phyloP scores from a whole-genome alignment of 768 basidiomycete species.

The Cystoderma amianthinum region DNA sequence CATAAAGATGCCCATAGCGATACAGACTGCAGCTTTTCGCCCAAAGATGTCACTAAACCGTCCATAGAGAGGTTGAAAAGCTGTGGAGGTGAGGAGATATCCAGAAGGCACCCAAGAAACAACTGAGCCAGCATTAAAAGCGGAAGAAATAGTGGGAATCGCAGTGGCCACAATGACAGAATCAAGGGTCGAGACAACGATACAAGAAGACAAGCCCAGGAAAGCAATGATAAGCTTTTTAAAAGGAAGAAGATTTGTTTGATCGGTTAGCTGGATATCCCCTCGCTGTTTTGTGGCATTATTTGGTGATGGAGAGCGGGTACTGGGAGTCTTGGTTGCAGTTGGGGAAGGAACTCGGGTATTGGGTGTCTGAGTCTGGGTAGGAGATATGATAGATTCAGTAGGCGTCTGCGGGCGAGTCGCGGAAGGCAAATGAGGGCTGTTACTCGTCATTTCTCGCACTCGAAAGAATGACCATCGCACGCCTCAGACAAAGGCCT shows the following conservation, averaged over 20 bases:
- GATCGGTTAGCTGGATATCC: conserved; percentile 46
- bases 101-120: conserved; percentile 69
- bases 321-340: not conserved
- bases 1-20: conserved; percentile 58
- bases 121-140: conserved; percentile 58
- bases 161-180: conserved; percentile 72
- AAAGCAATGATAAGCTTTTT: conserved; percentile 59
- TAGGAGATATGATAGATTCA: not conserved
- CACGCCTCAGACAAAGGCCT: too few relatives aligned
- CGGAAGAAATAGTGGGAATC: conserved; percentile 60
- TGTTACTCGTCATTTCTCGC: too few relatives aligned
- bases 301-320: not conserved
- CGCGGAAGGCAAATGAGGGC: too few relatives aligned
- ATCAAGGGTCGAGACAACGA: conserved; percentile 57
- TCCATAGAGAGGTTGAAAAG: conserved; percentile 56
- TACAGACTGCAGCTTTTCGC: conserved; percentile 50
- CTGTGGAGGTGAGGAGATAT: conserved; percentile 62
- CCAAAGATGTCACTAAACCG: conserved; percentile 65
- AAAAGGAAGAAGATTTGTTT: conserved; percentile 69
- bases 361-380: not conserved
- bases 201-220: conserved; percentile 50
- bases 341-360: not conserved
- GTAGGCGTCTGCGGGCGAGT: too few relatives aligned
- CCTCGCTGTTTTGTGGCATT: not conserved
- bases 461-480: too few relatives aligned